Evolutionary conservation across 1,139 yeast genomes (phyloP), one percentile per base, ranked within the genome.

Genomic region (Geotrichum macrosporum): DNA sequence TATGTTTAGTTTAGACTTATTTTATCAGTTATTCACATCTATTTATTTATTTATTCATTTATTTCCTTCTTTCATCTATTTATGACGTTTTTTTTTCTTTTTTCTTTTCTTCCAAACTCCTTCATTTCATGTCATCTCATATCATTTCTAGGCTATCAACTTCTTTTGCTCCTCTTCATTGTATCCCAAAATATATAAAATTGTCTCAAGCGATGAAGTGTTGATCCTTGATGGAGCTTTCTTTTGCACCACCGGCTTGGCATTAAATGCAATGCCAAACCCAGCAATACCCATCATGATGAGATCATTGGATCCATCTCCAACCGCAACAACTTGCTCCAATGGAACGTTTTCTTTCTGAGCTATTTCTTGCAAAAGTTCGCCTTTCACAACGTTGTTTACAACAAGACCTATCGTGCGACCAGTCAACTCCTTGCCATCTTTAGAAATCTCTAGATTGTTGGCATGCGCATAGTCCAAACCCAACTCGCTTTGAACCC

Each of bases 301-400:
- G 62, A 94, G 72, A 66, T 94, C 99, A 60, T 94, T 94, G 21
- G 97, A 95, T 27, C 98, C 98, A 63, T 94, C 98, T 26, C 99
- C 99, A 32, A 94, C 86, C 34, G 97, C 97, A 42, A 86, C 82
- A 0, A 60, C 66, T 15, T 74, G 63, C 35, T 65, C 67, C 3
- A 83, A 69, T 22, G 77, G 78, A 27, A 89, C 74, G 3, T 67
- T 66, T 55, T 85, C 87, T 47, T 74, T 75, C 2, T 63, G 56
- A 1, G 96, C 94, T 36, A 92, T 78, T 57, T 78, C 76, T 41
- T 73, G 66, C 46, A 92, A 70, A 19, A 92, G 73, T 46, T 78
- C 76, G 0, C 95, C 95, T 66, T 94, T 94, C 57, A 75, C 79
- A 30, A 76, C 76, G 12, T 95, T 96, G 66, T 94, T 94, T 22